Percentiles rank a stretch among this genome's conserved stretches.
These are phyloP conservation scores for Cornus florida DNA, from an alignment of 148 eudicot genomes.

Conservation along the genomic window DNA sequence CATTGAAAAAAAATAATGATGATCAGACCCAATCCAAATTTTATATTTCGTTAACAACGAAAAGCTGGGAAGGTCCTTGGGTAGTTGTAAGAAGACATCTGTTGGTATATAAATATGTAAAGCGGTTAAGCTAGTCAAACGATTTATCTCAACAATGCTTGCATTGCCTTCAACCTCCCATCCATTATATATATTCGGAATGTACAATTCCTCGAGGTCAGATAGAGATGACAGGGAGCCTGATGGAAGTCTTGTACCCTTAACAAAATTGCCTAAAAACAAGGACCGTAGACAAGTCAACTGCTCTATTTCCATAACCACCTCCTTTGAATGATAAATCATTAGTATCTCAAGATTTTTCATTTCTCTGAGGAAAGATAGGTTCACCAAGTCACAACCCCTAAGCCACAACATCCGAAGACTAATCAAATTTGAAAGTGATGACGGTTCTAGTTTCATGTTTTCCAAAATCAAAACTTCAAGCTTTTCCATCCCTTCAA, in stretches of 20 bases:
- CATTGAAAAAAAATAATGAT: too few species aligned
- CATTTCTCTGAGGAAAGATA: neutral
- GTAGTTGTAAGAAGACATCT: too few species aligned
- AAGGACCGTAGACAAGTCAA: conserved; percentile 4
- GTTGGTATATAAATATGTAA: too few species aligned
- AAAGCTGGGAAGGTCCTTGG: too few species aligned
- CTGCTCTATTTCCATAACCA: neutral
- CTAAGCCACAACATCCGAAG: neutral
- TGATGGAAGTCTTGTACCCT: too few species aligned
- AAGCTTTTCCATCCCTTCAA: conserved; percentile 1
- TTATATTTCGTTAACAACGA: too few species aligned
- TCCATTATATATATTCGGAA: too few species aligned
- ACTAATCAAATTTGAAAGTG: neutral
- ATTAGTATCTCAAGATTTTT: conserved; percentile 3
- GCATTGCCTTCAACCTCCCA: too few species aligned
- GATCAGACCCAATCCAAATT: too few species aligned
- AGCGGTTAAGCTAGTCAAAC: too few species aligned
- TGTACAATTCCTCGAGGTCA: neutral
- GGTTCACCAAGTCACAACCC: neutral
- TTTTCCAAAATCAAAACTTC: neutral
- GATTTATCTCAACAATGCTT: too few species aligned
- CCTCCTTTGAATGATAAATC: neutral
- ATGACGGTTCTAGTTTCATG: neutral
- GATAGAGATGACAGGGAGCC: neutral
- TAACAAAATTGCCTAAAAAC: too few species aligned